phyloP scores from a whole-genome alignment of 208 protist species.

The Leptomonas seymouri region DNA sequence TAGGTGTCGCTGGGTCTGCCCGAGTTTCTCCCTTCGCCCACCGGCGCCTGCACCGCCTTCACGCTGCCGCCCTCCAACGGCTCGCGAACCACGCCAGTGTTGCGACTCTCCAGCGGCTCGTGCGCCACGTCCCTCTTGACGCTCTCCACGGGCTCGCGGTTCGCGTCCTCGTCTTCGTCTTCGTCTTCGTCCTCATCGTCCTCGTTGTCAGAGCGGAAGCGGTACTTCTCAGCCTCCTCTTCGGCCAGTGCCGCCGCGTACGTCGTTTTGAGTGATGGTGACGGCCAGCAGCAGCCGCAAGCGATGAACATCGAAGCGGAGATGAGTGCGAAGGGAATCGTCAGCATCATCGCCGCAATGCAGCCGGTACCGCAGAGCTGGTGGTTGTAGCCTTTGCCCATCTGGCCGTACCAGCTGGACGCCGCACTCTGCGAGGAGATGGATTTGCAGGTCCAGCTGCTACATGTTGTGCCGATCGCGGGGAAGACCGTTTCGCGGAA shows the following conservation, averaged over 20 bases:
- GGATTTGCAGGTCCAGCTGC: conserved; percentile 32
- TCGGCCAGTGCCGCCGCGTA: conserved; percentile 20
- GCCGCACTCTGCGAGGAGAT: conserved; percentile 32
- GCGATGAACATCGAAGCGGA: conserved; percentile 35
- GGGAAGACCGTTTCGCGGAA: conserved; percentile 29
- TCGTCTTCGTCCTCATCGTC: conserved; percentile 19
- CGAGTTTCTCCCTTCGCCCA: background rate
- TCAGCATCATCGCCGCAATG: conserved; percentile 47
- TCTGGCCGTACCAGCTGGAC: conserved; percentile 18
- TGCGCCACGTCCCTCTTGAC: conserved; percentile 6
- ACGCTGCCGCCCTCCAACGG: background rate
- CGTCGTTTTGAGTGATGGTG: conserved; percentile 54
- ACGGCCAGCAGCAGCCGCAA: conserved; percentile 53
- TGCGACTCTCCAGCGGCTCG: conserved; percentile 27
- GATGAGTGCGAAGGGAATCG: conserved; percentile 37
- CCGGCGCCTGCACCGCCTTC: conserved; percentile 18
- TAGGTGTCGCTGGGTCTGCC: conserved; percentile 2
- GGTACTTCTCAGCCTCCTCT: conserved; percentile 20
- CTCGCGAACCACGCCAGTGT: background rate
- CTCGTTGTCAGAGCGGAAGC: conserved; percentile 12
- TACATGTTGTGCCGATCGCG: conserved; percentile 8
- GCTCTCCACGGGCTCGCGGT: background rate
- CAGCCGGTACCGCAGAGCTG: conserved; percentile 55
- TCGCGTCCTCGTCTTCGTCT: conserved; percentile 6
- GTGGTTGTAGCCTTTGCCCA: conserved; percentile 52